Percentiles rank a stretch among this genome's conserved stretches.
These are phyloP conservation scores for Hypoxylon lenormandii DNA, from an alignment of 495 filamentous ascomycete genomes.

Conservation along the genomic window DNA sequence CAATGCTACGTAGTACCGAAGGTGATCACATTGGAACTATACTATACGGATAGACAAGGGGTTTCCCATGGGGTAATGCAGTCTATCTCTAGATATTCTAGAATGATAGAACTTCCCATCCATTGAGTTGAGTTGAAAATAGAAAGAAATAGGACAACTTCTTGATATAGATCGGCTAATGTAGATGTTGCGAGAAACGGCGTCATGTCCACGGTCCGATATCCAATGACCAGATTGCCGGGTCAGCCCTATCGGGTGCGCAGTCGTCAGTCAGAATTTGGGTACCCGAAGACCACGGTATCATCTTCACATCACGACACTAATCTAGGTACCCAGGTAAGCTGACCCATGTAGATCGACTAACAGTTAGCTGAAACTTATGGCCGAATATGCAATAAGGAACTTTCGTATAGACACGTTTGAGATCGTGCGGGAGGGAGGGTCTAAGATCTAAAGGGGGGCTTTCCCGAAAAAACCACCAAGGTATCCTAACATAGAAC, in stretches of 20 bases:
- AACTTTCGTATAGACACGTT: conserved; percentile 10
- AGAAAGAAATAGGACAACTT: neutral
- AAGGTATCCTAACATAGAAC: neutral
- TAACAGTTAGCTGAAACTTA: conserved; percentile 16
- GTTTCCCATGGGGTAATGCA: neutral
- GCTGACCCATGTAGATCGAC: conserved; percentile 20
- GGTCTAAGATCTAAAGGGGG: neutral
- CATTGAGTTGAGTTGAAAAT: neutral
- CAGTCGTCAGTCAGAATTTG: conserved; percentile 6
- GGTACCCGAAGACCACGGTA: conserved; percentile 14
- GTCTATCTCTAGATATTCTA: neutral
- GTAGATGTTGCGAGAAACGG: neutral
- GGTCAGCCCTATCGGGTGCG: conserved; percentile 41
- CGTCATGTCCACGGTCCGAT: neutral
- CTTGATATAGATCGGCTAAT: neutral
- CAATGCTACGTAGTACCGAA: conserved; percentile 30
- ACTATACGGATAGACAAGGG: neutral
- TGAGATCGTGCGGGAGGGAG: conserved; percentile 11
- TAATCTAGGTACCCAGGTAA: conserved; percentile 17
- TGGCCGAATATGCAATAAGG: conserved; percentile 6
- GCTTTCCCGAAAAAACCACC: too few relatives aligned
- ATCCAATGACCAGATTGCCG: conserved; percentile 29
- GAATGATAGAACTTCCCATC: neutral
- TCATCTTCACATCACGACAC: conserved; percentile 22
- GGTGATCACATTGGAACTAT: neutral